phyloP scores from a whole-genome alignment of 176 grass and related monocot species.

The Oryza glaberrima region DNA sequence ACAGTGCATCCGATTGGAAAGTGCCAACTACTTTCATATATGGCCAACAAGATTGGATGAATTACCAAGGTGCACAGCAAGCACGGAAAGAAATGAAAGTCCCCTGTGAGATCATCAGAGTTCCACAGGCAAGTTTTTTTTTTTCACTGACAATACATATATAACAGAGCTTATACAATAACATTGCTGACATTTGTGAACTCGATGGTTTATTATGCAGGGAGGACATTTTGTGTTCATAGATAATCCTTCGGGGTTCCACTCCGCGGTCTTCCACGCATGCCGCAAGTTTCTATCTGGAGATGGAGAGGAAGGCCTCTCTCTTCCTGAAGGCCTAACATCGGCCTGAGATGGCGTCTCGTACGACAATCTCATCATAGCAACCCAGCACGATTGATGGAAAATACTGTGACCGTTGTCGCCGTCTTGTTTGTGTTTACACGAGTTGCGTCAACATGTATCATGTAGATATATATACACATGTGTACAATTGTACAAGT shows the following conservation, averaged over 20 bases:
- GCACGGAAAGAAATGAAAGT: constrained; percentile 90
- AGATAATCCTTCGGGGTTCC: constrained; percentile 86
- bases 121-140: constrained; percentile 67
- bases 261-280: constrained; percentile 70
- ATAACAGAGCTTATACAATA: neutral
- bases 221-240: constrained; percentile 96
- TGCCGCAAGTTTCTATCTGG: constrained; percentile 71
- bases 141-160: neutral
- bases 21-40: constrained; percentile 97
- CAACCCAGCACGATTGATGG: neutral
- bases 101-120: constrained; percentile 94
- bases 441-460: neutral
- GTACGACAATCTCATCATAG: neutral
- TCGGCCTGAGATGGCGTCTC: constrained; percentile 44
- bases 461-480: neutral
- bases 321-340: constrained; percentile 64
- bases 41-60: constrained; percentile 95
- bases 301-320: constrained; percentile 50
- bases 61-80: constrained; percentile 85
- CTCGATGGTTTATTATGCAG: constrained; percentile 45
- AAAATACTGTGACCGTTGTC: neutral
- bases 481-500: neutral
- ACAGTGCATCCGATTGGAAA: constrained; percentile 93
- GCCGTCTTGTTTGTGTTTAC: constrained; percentile 1
- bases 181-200: neutral